These are phyloP conservation scores for Sugiyamaella castrensis DNA, from an alignment of 1,139 yeast species.

Conservation along the genomic window DNA sequence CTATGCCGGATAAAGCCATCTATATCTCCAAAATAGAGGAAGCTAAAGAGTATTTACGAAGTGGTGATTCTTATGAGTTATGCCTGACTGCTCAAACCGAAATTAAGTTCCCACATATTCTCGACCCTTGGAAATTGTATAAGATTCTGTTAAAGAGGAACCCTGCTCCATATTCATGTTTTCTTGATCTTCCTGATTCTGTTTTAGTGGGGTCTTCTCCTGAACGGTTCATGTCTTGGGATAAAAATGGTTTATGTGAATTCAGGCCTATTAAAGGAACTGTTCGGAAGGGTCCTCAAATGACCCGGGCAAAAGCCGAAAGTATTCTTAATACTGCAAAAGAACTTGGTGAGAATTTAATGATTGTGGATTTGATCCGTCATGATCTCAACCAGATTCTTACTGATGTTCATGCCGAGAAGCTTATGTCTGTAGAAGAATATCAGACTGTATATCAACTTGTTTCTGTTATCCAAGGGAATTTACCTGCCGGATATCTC, in stretches of 20 bases:
- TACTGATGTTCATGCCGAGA: constrained; percentile 65
- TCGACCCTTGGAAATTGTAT: constrained; percentile 74
- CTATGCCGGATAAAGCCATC: constrained; percentile 51
- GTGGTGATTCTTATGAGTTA: constrained; percentile 92
- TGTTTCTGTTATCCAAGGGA: constrained; percentile 83
- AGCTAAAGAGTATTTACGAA: constrained; percentile 66
- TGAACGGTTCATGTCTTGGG: constrained; percentile 87
- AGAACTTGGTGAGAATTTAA: constrained; percentile 91
- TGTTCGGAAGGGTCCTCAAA: constrained; percentile 56
- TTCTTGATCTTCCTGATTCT: constrained; percentile 68
- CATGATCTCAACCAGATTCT: constrained; percentile 80
- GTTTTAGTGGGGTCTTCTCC: constrained; percentile 85
- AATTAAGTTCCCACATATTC: constrained; percentile 41
- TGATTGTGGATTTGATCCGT: constrained; percentile 94
- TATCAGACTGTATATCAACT: constrained; percentile 86
- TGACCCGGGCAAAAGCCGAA: constrained; percentile 54
- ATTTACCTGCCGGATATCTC: constrained; percentile 44
- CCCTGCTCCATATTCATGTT: constrained; percentile 93
- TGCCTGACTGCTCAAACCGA: constrained; percentile 82
- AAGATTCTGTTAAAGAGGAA: constrained; percentile 66
- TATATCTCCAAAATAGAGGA: constrained; percentile 56
- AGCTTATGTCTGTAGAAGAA: constrained; percentile 89
- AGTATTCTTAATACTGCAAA: constrained; percentile 75
- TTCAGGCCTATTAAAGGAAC: constrained; percentile 96
- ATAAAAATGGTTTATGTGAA: constrained; percentile 54